phyloP scores from a whole-genome alignment of 1,139 yeast species.

The Saccharomyces hybrid region DNA sequence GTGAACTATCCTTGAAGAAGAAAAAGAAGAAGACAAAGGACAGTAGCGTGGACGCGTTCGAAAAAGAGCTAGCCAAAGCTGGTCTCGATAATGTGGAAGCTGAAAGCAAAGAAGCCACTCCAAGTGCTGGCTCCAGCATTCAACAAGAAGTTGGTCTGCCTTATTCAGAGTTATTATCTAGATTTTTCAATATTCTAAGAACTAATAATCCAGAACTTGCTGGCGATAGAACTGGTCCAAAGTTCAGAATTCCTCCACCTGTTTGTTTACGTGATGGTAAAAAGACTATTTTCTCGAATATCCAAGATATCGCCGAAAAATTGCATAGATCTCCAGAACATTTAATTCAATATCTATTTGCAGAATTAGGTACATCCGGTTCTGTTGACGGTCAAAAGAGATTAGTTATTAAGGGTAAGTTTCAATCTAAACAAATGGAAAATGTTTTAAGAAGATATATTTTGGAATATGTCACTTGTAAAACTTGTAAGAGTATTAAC shows the following conservation, averaged over 20 bases:
- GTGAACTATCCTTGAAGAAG: conserved; percentile 77
- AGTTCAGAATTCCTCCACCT: conserved; percentile 97
- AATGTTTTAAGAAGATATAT: conserved; percentile 93
- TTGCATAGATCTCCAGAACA: conserved; percentile 97
- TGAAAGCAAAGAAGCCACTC: conserved; percentile 29
- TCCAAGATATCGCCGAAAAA: conserved; percentile 88
- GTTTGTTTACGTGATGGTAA: conserved; percentile 96
- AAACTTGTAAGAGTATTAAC: conserved; percentile 97
- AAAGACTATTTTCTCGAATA: conserved; percentile 92
- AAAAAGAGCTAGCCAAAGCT: conserved; percentile 82
- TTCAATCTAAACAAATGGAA: conserved; percentile 96
- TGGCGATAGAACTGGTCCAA: conserved; percentile 87
- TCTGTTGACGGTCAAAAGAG: conserved; percentile 97
- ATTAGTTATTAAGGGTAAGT: conserved; percentile 94
- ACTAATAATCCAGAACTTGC: conserved; percentile 97
- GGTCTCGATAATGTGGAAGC: conserved; percentile 58
- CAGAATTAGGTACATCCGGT: conserved; percentile 99
- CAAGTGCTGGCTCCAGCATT: conserved; percentile 28
- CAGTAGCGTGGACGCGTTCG: conserved; percentile 67
- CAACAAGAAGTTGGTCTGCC: conserved; percentile 54
- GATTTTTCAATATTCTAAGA: conserved; percentile 80
- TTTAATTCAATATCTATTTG: conserved; percentile 91
- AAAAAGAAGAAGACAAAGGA: conserved; percentile 60
- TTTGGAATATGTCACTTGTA: conserved; percentile 95
- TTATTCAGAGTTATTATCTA: conserved; percentile 67